Base-by-base conservation (phyloP, 192 early-diverging fungal species). In the Umbelopsis isabellina region DNA sequence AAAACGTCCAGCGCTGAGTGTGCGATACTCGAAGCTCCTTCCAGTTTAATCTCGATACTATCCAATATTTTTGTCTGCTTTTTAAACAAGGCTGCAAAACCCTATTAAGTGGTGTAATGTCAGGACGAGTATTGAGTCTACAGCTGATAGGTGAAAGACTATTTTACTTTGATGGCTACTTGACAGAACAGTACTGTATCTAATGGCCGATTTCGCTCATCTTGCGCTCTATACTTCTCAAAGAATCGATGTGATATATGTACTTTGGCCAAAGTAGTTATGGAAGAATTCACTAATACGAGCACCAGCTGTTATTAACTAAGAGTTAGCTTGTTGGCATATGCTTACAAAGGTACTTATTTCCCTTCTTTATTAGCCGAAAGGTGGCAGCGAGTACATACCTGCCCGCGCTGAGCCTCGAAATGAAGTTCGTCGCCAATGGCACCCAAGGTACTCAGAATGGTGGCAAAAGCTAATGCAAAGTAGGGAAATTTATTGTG, bases 391-490 rank as follows among this genome's bases (percentile, higher is more conserved):
- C 13, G 25, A 16, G 55, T 3, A 35, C 4, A 22, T 69, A 69
- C 67, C 67, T 69, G 67, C 18, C 50, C 67, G 20, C 67, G 67
- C 9, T 69, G 47, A 20, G 67, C 67, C 35, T 69, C 67, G n/a
- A 69, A 69, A 20, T 69, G 48, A 11, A 69, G 30, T 48, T 69
- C 67, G 23, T 69, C 67, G 67, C 67, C 67, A 69, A 69, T 61
- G 0, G 23, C 55, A 16, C 55, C 55, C 27, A 61, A 18, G 27
- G 55, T 61, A 4, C 4, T 61, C 4, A 61, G 18, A 35, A 61
- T 61, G 2, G 55, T 61, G 16, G 55, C 55, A n/a, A 61, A 61
- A 0, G 30, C 55, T 61, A 30, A 33, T 11, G 21, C 11, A 18
- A 18, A 35, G 25, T 11, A 16, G 12, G 33, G 18, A 6, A 33